Conservation (phyloP, 441 rosid species). For the Erodium moschatum region DNA sequence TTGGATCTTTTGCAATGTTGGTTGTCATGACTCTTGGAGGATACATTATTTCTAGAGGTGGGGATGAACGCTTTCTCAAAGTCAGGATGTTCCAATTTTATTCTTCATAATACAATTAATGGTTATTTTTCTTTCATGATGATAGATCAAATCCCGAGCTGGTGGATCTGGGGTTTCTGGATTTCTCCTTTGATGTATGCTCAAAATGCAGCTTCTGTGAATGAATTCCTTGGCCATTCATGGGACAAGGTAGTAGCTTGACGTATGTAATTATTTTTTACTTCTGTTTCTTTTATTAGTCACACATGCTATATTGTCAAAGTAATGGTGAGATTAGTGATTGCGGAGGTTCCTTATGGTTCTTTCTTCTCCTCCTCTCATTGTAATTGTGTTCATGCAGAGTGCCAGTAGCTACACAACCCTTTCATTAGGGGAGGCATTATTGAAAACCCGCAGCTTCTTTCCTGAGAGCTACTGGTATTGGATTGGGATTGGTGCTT, state of each 20-base stretch:
- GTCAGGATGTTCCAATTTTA: background rate
- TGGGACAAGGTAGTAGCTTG: slow-evolving; percentile 61
- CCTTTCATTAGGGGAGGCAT: slow-evolving; percentile 41
- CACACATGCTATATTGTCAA: slow-evolving; percentile 14
- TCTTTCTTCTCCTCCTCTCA: slow-evolving; percentile 10
- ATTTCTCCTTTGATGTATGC: slow-evolving; percentile 87
- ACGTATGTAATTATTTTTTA: slow-evolving; percentile 21
- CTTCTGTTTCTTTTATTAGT: slow-evolving; percentile 73
- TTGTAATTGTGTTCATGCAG: slow-evolving; percentile 30
- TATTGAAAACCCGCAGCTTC: slow-evolving; percentile 43
- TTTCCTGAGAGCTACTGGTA: slow-evolving; percentile 48
- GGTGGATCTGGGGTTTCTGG: slow-evolving; percentile 99
- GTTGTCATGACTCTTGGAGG: slow-evolving; percentile 52
- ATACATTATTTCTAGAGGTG: slow-evolving; percentile 57
- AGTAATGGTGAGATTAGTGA: no score
- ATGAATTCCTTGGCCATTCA: slow-evolving; percentile 83
- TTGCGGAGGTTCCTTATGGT: background rate
- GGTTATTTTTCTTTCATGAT: slow-evolving; percentile 23
- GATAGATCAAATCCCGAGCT: slow-evolving; percentile 68
- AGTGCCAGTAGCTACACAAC: slow-evolving; percentile 37
- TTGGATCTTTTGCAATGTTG: slow-evolving; percentile 53
- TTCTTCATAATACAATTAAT: no score
- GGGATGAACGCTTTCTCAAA: slow-evolving; percentile 27
- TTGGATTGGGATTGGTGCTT: slow-evolving; percentile 61
- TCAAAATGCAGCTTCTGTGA: slow-evolving; percentile 93